phyloP scores from a whole-genome alignment of 106 monocot species.

The Triglochin maritima region DNA sequence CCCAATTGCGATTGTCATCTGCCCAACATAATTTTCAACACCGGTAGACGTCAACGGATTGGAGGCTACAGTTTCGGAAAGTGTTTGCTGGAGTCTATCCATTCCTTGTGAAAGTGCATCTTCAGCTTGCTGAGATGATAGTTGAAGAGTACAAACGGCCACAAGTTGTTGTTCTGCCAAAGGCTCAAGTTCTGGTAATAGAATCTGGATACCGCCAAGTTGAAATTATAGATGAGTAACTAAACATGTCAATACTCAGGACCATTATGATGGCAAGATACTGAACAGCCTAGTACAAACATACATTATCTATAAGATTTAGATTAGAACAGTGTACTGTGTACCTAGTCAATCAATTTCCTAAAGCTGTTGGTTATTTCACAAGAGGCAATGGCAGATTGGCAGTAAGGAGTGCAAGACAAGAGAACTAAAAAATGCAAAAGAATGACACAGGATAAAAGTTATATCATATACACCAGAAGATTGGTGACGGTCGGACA shows the following conservation, averaged over 20 bases:
- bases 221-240: background rate
- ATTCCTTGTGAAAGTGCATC: constrained; percentile 32
- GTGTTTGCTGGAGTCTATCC: constrained; percentile 24
- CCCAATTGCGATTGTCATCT: constrained; percentile 54
- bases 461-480: no score
- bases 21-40: constrained; percentile 44
- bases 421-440: no score
- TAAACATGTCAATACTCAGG: background rate
- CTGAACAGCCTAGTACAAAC: no score
- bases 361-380: background rate
- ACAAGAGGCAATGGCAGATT: background rate
- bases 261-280: no score
- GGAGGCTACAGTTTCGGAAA: constrained; percentile 12
- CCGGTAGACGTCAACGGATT: constrained; percentile 3
- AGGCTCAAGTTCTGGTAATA: constrained; percentile 17
- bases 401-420: no score
- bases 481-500: no score
- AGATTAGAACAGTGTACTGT: no score
- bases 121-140: constrained; percentile 70
- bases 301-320: no score
- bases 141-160: constrained; percentile 14
- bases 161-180: constrained; percentile 14
- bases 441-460: no score
- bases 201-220: constrained; percentile 13
- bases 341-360: no score